Conservation (phyloP, 441 rosid genomes). For the Flueggea neowawraea region DNA sequence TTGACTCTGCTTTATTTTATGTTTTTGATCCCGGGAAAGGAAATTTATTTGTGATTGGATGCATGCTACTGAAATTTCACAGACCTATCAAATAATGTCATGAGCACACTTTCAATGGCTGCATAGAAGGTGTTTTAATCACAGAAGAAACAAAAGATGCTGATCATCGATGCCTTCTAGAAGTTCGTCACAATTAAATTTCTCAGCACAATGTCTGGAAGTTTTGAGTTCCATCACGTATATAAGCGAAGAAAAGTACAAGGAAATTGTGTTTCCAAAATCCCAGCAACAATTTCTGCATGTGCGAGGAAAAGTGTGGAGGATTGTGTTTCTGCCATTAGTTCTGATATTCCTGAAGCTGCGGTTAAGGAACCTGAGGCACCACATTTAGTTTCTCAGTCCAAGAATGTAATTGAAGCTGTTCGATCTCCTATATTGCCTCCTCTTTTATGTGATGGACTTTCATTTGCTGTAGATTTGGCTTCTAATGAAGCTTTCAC, state of each 20-base stretch:
- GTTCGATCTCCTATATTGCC: constrained; percentile 22
- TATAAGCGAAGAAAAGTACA: constrained; percentile 56
- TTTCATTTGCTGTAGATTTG: constrained; percentile 11
- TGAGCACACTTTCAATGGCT: constrained; percentile 31
- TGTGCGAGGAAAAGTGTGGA: constrained; percentile 29
- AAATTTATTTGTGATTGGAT: constrained; percentile 33
- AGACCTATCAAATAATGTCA: constrained; percentile 48
- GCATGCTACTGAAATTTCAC: constrained; percentile 30
- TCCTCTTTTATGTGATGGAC: constrained; percentile 8
- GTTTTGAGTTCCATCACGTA: constrained; percentile 19
- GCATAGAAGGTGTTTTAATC: constrained; percentile 29
- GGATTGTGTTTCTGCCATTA: constrained; percentile 36
- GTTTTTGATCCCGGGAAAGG: constrained; percentile 27
- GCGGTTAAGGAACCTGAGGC: constrained; percentile 21
- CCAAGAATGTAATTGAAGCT: constrained; percentile 17
- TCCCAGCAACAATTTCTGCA: constrained; percentile 21
- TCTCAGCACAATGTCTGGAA: constrained; percentile 34
- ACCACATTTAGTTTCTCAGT: constrained; percentile 20
- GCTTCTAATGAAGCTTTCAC: constrained; percentile 27
- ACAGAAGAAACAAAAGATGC: constrained; percentile 28
- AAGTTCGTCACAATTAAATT: constrained; percentile 35
- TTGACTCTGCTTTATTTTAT: constrained; percentile 35
- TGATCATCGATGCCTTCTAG: constrained; percentile 25
- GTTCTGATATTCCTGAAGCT: constrained; percentile 37
- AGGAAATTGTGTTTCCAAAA: constrained; percentile 23